These are phyloP conservation scores for Hamamelis virginiana DNA, from an alignment of 164 flowering plant genomes.

Conservation along the genomic window DNA sequence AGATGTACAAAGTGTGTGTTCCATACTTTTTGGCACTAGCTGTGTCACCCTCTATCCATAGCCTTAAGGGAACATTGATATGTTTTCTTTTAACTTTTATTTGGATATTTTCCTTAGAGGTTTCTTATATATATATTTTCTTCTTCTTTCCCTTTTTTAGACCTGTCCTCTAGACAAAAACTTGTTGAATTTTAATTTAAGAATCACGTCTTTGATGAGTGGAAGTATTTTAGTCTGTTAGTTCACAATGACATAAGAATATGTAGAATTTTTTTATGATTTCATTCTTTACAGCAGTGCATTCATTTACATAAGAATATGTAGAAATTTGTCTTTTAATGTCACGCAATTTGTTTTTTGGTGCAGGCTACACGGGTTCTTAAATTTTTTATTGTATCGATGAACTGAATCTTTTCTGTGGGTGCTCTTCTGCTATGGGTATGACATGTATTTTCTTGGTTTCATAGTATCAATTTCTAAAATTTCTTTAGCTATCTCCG, in stretches of 20 bases:
- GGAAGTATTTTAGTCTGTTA: too few relatives aligned
- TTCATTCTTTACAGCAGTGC: background rate
- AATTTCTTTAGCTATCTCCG: background rate
- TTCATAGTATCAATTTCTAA: background rate
- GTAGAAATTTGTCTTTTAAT: background rate
- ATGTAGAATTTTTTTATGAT: background rate
- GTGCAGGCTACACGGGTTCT: conserved; percentile 72
- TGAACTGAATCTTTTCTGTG: conserved; percentile 45
- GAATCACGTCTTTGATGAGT: background rate
- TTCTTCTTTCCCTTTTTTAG: background rate
- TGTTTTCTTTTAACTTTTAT: conserved; percentile 5
- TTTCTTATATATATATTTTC: background rate
- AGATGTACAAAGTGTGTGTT: conserved; percentile 85
- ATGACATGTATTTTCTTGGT: conserved; percentile 8
- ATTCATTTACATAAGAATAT: background rate
- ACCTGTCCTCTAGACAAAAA: background rate
- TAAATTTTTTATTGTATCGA: conserved; percentile 51
- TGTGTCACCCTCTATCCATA: conserved; percentile 63
- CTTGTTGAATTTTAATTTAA: too few relatives aligned
- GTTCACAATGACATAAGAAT: too few relatives aligned
- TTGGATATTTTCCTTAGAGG: background rate
- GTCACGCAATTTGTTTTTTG: background rate
- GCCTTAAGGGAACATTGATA: conserved; percentile 90
- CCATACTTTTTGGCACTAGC: conserved; percentile 61
- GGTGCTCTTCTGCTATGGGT: conserved; percentile 46